Conservation (phyloP, 345 rosid genomes). For the Leavenworthia alabamica region DNA sequence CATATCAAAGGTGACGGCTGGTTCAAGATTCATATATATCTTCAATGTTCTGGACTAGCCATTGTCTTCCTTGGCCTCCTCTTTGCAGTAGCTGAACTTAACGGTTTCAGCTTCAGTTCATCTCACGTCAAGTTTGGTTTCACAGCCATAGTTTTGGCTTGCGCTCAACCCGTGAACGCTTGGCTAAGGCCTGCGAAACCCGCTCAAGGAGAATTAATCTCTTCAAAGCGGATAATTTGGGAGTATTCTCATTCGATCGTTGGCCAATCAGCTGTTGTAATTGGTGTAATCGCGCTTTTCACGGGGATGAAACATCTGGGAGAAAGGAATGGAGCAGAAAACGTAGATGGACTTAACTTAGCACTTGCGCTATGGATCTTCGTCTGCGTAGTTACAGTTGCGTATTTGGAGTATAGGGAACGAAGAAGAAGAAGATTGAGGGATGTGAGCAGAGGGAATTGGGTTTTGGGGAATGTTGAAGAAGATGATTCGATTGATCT, state of each 20-base stretch:
- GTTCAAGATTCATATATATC: conserved; percentile 83
- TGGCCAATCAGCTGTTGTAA: conserved; percentile 58
- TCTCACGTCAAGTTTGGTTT: conserved; percentile 80
- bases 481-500: conserved; percentile 85
- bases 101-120: conserved; percentile 58
- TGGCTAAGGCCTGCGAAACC: conserved; percentile 71
- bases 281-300: conserved; percentile 61
- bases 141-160: conserved; percentile 63
- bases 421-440: conserved; percentile 46
- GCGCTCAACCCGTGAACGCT: conserved; percentile 78
- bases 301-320: conserved; percentile 55
- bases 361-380: conserved; percentile 64
- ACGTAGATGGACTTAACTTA: conserved; percentile 64
- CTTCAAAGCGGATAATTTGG: conserved; percentile 61
- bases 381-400: conserved; percentile 38
- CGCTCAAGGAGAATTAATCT: conserved; percentile 43
- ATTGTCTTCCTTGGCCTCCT: conserved; percentile 78
- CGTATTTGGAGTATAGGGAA: conserved; percentile 52
- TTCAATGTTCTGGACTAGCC: conserved; percentile 85
- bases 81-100: conserved; percentile 89
- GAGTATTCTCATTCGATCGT: conserved; percentile 68
- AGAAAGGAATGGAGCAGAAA: conserved; percentile 71
- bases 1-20: conserved; percentile 94
- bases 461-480: conserved; percentile 73
- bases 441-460: conserved; percentile 50